Base-by-base conservation (phyloP, 805 yeast species). In the Kuraishia piskuri region DNA sequence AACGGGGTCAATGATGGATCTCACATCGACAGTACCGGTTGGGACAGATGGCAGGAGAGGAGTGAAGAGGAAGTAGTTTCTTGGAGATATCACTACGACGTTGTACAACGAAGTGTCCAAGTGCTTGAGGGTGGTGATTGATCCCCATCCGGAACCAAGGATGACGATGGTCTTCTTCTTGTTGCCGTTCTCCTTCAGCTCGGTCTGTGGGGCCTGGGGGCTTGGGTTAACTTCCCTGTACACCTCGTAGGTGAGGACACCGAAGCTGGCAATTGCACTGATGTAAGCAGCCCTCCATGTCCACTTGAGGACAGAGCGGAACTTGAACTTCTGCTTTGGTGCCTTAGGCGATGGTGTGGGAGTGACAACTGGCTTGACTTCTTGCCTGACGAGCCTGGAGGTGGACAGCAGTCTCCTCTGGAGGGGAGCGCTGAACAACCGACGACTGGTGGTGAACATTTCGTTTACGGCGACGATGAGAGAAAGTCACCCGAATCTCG, bases 11-110 rank as follows among this genome's bases (percentile, higher is more conserved):
- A 90, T 86, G 66, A 91, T 91, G 22, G 97, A 91, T 69, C 94
- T 88, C 59, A 81, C 70, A 64, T 89, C 96, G 55, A 90, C 83
- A 51, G 96, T 88, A 58, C 97, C 97, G 44, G 96, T 91, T 54
- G 97, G 96, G 60, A 92, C 88, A 23, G 96, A 88, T 49, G 98
- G 97, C 62, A 91, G 77, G 67, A 91, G 75, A n/a, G 98, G 97
- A 54, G 98, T 91, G 78, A 92, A 91, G 63, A 91, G 76, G 73
- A 91, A 90, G 76, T 89, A 92, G 77, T 91, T 92, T 75, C 97
- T 83, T 57, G 98, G 97, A 46, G 96, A 89, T 49, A 91, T 87
- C 54, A 91, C 83, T 50, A 90, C 83, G 51, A 91, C 97, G 66
- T 92, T 89, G 73, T 90, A 91, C 68, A 85, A 76, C 50, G 91